Conservation (phyloP, 805 yeast species). For the Saturnispora serradocipensis region DNA sequence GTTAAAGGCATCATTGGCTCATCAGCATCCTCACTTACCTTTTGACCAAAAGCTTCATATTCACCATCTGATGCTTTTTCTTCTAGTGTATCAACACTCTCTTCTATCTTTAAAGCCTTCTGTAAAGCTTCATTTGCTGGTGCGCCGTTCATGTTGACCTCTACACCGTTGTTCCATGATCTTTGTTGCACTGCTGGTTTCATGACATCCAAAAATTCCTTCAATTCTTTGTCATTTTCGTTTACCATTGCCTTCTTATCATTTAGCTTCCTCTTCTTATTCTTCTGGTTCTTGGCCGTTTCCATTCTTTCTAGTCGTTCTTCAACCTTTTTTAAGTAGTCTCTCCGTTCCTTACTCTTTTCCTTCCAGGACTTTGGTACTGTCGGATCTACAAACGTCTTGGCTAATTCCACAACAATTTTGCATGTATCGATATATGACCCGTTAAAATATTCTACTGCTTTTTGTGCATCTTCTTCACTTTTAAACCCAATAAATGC, state of each 20-base stretch:
- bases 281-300: conserved; percentile 34
- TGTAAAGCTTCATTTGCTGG: conserved; percentile 38
- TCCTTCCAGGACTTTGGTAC: conserved; percentile 63
- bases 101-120: conserved; percentile 28
- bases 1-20: conserved; percentile 22
- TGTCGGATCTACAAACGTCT: conserved; percentile 73
- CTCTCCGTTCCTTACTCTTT: conserved; percentile 42
- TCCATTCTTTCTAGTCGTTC: conserved; percentile 41
- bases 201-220: conserved; percentile 77
- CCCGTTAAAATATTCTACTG: conserved; percentile 65
- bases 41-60: conserved; percentile 37
- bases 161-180: conserved; percentile 66
- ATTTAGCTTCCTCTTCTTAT: conserved; percentile 24
- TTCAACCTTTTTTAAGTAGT: conserved; percentile 39
- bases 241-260: conserved; percentile 50
- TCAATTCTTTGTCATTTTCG: conserved; percentile 51
- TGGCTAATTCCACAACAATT: conserved; percentile 74
- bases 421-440: conserved; percentile 78
- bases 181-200: conserved; percentile 62
- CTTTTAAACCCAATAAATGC: conserved; percentile 84
- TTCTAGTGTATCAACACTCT: conserved; percentile 10
- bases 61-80: conserved; percentile 41
- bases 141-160: conserved; percentile 37
- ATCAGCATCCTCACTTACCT: conserved; percentile 19
- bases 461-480: conserved; percentile 65